Conservation (phyloP, 2,329 filamentous ascomycete species). For the Dactylonectria estremocensis region DNA sequence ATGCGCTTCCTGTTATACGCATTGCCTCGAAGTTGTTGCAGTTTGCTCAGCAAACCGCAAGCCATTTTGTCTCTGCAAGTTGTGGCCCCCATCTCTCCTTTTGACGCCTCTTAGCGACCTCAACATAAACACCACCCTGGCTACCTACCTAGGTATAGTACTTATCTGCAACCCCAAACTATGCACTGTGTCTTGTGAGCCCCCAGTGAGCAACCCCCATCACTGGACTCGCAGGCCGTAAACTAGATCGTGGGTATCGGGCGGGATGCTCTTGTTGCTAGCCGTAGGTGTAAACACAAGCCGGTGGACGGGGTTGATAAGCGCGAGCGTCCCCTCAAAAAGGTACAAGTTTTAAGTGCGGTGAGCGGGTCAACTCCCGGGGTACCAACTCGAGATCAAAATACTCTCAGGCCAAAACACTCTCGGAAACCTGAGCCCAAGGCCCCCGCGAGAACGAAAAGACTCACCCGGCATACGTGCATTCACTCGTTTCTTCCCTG, state of each 20-base stretch:
- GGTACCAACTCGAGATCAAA: background rate
- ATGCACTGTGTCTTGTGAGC: conserved; percentile 17
- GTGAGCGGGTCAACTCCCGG: background rate
- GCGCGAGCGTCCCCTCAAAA: background rate
- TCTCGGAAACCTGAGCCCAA: background rate
- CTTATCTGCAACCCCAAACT: conserved; percentile 10
- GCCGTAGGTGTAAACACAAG: background rate
- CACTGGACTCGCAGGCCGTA: conserved; percentile 31
- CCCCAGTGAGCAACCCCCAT: conserved; percentile 18
- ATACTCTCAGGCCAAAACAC: background rate
- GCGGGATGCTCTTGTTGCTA: too few relatives aligned
- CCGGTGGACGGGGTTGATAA: background rate
- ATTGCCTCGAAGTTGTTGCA: background rate
- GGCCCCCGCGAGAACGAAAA: conserved; percentile 3
- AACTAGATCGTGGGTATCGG: background rate
- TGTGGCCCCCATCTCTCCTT: conserved; percentile 1
- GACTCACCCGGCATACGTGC: conserved; percentile 3
- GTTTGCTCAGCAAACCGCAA: background rate
- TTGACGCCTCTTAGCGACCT: conserved; percentile 4
- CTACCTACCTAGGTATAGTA: background rate
- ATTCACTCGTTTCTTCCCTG: background rate
- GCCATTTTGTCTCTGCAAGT: background rate
- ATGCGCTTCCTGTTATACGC: background rate
- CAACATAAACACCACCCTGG: conserved; percentile 4
- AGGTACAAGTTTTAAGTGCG: background rate